Conservation (phyloP, 257 asterid species). For the Catharanthus roseus region DNA sequence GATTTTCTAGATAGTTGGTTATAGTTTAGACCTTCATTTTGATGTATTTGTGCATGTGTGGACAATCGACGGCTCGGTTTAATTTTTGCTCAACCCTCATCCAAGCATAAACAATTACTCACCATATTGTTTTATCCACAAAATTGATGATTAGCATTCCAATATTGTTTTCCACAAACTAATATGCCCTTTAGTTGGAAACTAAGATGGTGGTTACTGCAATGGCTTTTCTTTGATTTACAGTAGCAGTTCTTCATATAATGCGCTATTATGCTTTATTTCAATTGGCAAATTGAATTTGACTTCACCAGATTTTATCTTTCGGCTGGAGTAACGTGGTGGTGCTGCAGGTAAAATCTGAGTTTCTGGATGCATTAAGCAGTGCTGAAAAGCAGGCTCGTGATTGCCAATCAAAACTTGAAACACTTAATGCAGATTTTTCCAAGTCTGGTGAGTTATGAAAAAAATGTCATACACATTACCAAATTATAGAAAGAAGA, state of each 20-base stretch:
- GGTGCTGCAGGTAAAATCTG: constrained; percentile 71
- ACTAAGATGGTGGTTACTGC: background rate
- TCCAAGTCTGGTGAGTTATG: constrained; percentile 60
- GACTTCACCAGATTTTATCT: background rate
- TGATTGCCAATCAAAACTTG: constrained; percentile 61
- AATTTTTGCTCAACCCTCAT: background rate
- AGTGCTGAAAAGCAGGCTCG: constrained; percentile 90
- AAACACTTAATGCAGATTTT: constrained; percentile 49
- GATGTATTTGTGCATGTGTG: background rate
- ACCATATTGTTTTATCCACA: background rate
- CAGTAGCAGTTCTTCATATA: background rate
- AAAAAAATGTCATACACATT: background rate
- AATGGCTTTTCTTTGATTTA: background rate
- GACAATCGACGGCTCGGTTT: background rate
- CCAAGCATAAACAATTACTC: background rate
- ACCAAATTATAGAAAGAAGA: background rate
- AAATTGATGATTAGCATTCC: background rate
- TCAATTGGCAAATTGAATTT: background rate
- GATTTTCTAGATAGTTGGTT: background rate
- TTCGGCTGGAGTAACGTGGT: constrained; percentile 17
- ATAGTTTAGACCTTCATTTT: background rate
- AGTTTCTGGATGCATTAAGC: constrained; percentile 85
- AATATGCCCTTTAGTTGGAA: background rate
- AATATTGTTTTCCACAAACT: background rate
- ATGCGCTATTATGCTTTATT: background rate